Evolutionary conservation across 2,329 filamentous ascomycete species (phyloP), one percentile per base, ranked within the genome.

Genomic region (Colletotrichum graminicola): DNA sequence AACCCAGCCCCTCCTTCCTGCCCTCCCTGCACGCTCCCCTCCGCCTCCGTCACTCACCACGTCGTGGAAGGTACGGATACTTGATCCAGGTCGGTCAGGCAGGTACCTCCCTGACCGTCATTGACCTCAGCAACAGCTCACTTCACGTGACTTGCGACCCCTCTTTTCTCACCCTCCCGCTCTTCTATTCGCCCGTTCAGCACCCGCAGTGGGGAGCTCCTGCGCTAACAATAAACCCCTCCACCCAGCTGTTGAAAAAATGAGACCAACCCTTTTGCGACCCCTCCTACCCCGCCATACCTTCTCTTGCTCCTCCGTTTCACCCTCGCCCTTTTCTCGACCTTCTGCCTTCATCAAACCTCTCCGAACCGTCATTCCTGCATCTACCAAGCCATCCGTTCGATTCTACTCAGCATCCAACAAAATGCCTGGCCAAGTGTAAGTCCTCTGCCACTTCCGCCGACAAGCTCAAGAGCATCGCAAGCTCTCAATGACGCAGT

Each of bases 391-490:
- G 67, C 67, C 69, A 72, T 73, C 78, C 61, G 74, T 80, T 75
- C 82, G 85, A 77, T 84, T 83, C 77, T 88, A 86, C 77, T 84
- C 83, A 73, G 86, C 93, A 82, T 84, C 91, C 79, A 85, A 88
- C 87, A 91, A 88, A 83, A 97, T 97, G 94, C 72, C 76, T 74
- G 85, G 87, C 80, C 90, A 92, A 82, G 90, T 90, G 85, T 94
- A 87, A 86, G 90, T 88, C 3, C 11, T 70, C 76, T 29, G 23
- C 76, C 32, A 26, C 63, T 32, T 66, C 36, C 57, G 21, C 62
- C 73, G 4, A 45, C 51, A 18, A 34, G 6, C 41, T 64, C 34
- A 51, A 36, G 43, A 56, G 21, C 49, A 43, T 63, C 63, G 55
- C 61, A 73, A 64, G 60, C 62, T 63, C 63, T 56, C 68, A 62